These are phyloP conservation scores for Aspergillus persii DNA, from an alignment of 2,329 filamentous ascomycete species.

Conservation along the genomic window DNA sequence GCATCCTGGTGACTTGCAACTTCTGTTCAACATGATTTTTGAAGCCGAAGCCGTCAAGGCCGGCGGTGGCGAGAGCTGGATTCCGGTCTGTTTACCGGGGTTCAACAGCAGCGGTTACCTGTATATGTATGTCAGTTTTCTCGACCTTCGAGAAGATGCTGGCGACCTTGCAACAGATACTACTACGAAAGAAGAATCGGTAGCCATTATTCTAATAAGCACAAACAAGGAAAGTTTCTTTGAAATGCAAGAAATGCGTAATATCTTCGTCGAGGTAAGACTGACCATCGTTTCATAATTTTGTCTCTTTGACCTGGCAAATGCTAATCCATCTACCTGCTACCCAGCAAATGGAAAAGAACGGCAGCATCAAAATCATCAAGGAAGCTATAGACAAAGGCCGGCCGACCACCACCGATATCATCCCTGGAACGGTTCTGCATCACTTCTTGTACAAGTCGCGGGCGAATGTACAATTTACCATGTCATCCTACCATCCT, in stretches of 20 bases:
- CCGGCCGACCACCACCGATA: constrained; percentile 68
- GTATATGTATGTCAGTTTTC: constrained; percentile 99
- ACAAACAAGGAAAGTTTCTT: constrained; percentile 93
- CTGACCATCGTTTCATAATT: constrained; percentile 3
- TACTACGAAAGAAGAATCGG: constrained; percentile 60
- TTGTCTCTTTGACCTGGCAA: neutral
- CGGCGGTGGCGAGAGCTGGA: constrained; percentile 95
- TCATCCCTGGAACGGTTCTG: constrained; percentile 75
- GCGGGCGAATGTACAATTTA: constrained; percentile 90
- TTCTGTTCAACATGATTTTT: constrained; percentile 99
- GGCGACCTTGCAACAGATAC: constrained; percentile 43
- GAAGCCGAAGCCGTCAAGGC: constrained; percentile 89
- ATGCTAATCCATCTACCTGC: constrained; percentile 26
- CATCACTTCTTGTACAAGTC: constrained; percentile 97
- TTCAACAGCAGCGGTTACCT: constrained; percentile 97
- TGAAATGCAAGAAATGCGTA: constrained; percentile 71
- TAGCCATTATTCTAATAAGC: constrained; percentile 92
- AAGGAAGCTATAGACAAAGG: constrained; percentile 67
- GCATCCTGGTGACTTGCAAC: constrained; percentile 89
- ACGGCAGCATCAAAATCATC: constrained; percentile 72
- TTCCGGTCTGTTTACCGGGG: constrained; percentile 88
- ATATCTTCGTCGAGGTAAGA: constrained; percentile 56
- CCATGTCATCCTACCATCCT: constrained; percentile 77
- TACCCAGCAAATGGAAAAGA: constrained; percentile 67
- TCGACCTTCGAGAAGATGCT: constrained; percentile 60